Evolutionary conservation across 306 rosid species (phyloP), one percentile per base, ranked within the genome.

Genomic region (Heteromeles arbutifolia): DNA sequence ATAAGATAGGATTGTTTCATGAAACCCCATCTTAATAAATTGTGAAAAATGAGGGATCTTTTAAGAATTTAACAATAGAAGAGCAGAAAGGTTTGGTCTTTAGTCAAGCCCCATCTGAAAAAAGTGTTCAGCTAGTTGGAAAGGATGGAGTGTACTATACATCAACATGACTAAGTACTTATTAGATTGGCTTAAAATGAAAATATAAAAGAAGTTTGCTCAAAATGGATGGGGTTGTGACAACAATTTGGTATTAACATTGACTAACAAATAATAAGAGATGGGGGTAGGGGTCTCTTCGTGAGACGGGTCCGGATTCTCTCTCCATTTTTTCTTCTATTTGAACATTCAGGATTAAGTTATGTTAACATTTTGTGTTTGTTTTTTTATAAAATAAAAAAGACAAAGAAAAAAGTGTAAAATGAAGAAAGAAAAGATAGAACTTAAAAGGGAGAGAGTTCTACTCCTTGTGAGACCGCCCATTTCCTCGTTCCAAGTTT

Each of bases 31-130:
- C 68, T 59, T 37, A 67, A 67, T 72, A 34, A 77, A 67, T 56
- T 65, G 80, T 65, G 39, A 62, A 73, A 78, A 72, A 77, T 82
- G 64, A 63, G 45, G 70, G 48, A 39, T 41, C 41, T 12, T 37
- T 32, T 50, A 13, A 29, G 28, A 14, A 37, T 77, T 76, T 75
- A 29, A 45, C 59, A 83, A 52, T 74, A 72, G 76, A 74, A 86
- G 85, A 67, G 76, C 72, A 77, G 65, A 81, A 87, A 86, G 80
- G 80, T 74, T 62, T 74, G 22, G 78, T 54, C 76, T 74, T 82
- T 64, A 79, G 96, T 92, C 98, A 87, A 90, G 85, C 76, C 73
- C 71, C 83, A 52, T 85, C 75, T 87, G 50, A 85, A 62, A 61
- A 92, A 90, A 87, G 94, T 84, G 70, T 88, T 69, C 78, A 78